Evolutionary conservation across 176 grass and related monocot genomes (phyloP), one percentile per base, ranked within the genome.

Genomic region (Neostapfia colusana): DNA sequence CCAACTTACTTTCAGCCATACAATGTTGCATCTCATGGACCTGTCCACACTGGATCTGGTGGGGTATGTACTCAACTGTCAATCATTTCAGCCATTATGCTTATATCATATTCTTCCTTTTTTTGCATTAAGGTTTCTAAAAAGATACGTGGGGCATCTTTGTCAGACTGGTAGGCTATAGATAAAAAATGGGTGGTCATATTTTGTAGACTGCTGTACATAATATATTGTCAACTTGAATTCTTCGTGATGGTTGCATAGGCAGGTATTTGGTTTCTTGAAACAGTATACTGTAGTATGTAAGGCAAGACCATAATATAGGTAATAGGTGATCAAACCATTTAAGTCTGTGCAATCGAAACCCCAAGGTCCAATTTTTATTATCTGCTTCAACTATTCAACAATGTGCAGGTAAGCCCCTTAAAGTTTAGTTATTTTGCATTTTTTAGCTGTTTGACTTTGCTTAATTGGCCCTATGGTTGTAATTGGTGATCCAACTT

Each of bases 1-100:
- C 91, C 91, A 8, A 92, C 79, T 76, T 98, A 92, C 75, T 94
- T 98, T 67, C 91, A 90, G 73, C 86, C 95, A 61, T 98, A 98
- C 68, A 66, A 84, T 81, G 80, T 90, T 83, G 89, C 91, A 60
- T 94, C 91, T 56, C 95, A 94, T 88, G 95, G 95, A 58, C 95
- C 95, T 88, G 80, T 99, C 18, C 89, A 67, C 57, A 89, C 77
- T 23, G 79, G 69, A 75, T 99, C 68, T 83, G 62, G 65, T 69
- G 95, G 87, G 89, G 94, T 97, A 97, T 85, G 83, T 80, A 55
- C 49, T 77, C 31, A 82, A 77, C 70, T 70, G 71, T n/a, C 45
- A 40, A 56, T 82, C 11, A 59, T 79, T 39, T 74, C 6, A 28
- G 76, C 0, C 11, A 76, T 1, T 46, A 68, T 65, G 17, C 48